Percentiles rank a stretch among this genome's conserved stretches.
Conservation (phyloP, 1,284 basidiomycete genomes). For the Leccinum proximum region DNA sequence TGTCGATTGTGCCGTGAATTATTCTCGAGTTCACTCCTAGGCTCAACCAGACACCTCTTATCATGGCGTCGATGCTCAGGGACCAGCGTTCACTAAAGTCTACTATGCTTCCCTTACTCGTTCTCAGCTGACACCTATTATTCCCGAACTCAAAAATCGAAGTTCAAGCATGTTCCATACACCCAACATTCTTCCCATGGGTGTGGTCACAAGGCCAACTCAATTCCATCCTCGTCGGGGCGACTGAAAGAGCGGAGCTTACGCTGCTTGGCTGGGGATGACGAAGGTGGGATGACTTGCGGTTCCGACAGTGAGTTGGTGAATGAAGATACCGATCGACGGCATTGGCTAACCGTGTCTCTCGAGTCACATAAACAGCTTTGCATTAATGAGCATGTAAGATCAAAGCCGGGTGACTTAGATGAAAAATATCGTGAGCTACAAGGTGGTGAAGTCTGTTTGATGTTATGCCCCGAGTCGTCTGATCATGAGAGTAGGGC, state of each 20-base stretch:
- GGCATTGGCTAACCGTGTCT: conserved; percentile 62
- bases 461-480: background rate
- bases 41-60: conserved; percentile 12
- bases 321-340: conserved; percentile 18
- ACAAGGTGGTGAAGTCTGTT: conserved; percentile 56
- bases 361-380: conserved; percentile 93
- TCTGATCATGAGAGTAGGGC: conserved; percentile 36
- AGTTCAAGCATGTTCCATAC: conserved; percentile 32
- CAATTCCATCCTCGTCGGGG: conserved; percentile 1
- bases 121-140: conserved; percentile 90
- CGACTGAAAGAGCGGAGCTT: conserved; percentile 21
- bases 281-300: conserved; percentile 17
- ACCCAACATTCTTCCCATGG: conserved; percentile 2
- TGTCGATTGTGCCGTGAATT: background rate
- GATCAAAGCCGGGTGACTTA: conserved; percentile 67
- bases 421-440: conserved; percentile 93
- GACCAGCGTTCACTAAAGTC: conserved; percentile 74
- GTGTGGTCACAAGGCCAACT: conserved; percentile 12
- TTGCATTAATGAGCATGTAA: conserved; percentile 87
- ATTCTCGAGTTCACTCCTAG: conserved; percentile 8
- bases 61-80: conserved; percentile 32
- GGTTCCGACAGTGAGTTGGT: background rate
- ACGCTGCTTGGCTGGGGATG: conserved; percentile 14
- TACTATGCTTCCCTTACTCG: conserved; percentile 96
- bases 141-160: conserved; percentile 84